Evolutionary conservation across 495 filamentous ascomycete species (phyloP), one percentile per base, ranked within the genome.

Genomic region (Geopyxis carbonaria): DNA sequence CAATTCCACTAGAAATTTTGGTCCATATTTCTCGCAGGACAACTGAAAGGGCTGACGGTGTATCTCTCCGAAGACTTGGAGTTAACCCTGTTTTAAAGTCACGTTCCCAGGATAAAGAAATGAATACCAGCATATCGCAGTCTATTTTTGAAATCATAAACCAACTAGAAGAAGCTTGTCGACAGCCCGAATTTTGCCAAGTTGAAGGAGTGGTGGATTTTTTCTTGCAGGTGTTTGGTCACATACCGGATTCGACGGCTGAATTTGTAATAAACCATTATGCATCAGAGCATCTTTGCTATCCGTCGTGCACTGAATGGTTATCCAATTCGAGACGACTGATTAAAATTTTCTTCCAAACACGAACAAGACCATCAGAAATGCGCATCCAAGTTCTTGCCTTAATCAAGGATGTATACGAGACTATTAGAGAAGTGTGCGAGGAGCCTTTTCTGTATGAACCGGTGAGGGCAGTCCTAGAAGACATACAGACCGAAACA

Each of bases 271-370:
- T 80, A 25, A 64, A 69, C 9, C 63, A 75, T 44, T 74, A 72
- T 43, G 61, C 60, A 21, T 64, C 75, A 43, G 67, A 70, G 38
- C 61, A 70, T 20, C 73, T 73, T 39, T 81, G 78, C 45, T 77
- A 73, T 41, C 83, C 80, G 18, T 80, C 75, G 3, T 73, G 74
- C 51, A 55, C 61, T 10, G 56, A 68, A 6, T 93, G 81, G 76
- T 61, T 76, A 22, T 59, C 60, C 4, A 75, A 80, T 44, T 68
- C 75, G 18, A 66, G 58, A 18, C 59, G 65, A 5, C 59, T 89
- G 1, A 61, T 84, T 34, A 62, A 70, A 19, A 64, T 68, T 8
- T 77, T 93, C 46, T 70, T 86, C 36, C 68, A 65, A 24, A 67
- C 78, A 46, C 66, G 62, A 9, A 65, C 55, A 35, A 73, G 82